A percentile compares a stretch with the other conserved stretches of the same genome.
phyloP scores from a whole-genome alignment of 164 flowering plant genomes.

The Liquidambar formosana region DNA sequence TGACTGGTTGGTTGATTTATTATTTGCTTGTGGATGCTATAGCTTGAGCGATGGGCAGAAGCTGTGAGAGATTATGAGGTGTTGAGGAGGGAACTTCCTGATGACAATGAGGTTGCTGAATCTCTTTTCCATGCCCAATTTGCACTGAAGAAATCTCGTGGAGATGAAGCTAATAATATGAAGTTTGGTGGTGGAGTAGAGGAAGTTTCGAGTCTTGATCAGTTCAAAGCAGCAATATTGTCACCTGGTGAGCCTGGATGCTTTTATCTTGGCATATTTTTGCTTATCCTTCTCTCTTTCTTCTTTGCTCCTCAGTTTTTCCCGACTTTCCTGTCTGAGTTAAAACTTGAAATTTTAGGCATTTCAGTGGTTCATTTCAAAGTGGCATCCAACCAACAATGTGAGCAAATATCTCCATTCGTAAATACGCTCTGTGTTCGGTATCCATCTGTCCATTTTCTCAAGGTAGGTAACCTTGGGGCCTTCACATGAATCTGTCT shows the following conservation, averaged over 20 bases:
- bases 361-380: slow-evolving; percentile 72
- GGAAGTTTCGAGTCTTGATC: slow-evolving; percentile 61
- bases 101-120: slow-evolving; percentile 76
- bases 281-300: neutral
- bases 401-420: slow-evolving; percentile 64
- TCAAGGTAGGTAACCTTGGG: slow-evolving; percentile 45
- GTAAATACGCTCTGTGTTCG: slow-evolving; percentile 54
- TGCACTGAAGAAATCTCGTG: slow-evolving; percentile 66
- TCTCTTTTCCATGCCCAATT: slow-evolving; percentile 76
- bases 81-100: slow-evolving; percentile 69
- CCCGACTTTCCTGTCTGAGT: neutral
- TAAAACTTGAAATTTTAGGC: slow-evolving; percentile 38
- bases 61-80: slow-evolving; percentile 81
- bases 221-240: slow-evolving; percentile 64
- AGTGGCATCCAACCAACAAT: slow-evolving; percentile 46
- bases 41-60: slow-evolving; percentile 87
- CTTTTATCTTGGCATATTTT: neutral
- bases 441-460: slow-evolving; percentile 74
- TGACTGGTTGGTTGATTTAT: neutral
- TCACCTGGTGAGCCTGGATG: slow-evolving; percentile 52
- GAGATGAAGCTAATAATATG: slow-evolving; percentile 56
- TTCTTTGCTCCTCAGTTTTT: neutral
- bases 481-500: neutral
- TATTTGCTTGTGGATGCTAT: slow-evolving; percentile 5
- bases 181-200: slow-evolving; percentile 84